Conservation (phyloP, 495 filamentous ascomycete genomes). For the Glonium stellatum region DNA sequence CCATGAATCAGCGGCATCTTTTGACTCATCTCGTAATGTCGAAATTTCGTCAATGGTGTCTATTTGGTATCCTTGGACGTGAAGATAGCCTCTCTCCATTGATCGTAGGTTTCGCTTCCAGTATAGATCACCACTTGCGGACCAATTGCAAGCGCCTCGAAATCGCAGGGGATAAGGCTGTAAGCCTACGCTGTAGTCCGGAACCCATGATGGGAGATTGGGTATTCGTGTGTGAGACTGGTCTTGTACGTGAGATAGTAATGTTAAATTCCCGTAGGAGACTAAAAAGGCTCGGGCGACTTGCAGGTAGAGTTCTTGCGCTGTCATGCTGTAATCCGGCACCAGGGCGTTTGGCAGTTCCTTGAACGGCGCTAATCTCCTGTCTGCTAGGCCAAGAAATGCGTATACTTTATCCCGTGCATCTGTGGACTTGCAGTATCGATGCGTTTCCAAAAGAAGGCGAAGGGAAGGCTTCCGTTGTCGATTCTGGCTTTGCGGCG, state of each 20-base stretch:
- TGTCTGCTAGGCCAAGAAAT: constrained; percentile 19
- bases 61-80: constrained; percentile 16
- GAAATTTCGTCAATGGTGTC: constrained; percentile 12
- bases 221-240: constrained; percentile 12
- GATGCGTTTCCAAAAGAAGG: constrained; percentile 17
- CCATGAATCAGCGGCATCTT: constrained; percentile 15
- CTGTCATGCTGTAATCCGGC: constrained; percentile 17
- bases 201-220: constrained; percentile 25
- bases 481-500: background rate
- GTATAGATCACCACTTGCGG: constrained; percentile 1
- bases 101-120: constrained; percentile 12
- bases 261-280: constrained; percentile 7
- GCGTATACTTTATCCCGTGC: constrained; percentile 24
- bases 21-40: constrained; percentile 6
- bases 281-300: constrained; percentile 9
- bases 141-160: constrained; percentile 6
- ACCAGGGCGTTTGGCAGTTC: constrained; percentile 6
- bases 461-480: constrained; percentile 16
- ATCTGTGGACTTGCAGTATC: constrained; percentile 22
- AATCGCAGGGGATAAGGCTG: constrained; percentile 15
- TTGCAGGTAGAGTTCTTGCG: constrained; percentile 18
- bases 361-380: constrained; percentile 13
- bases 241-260: constrained; percentile 18
- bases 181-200: constrained; percentile 14
- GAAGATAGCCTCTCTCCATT: constrained; percentile 10